Evolutionary conservation across 164 flowering plant species (phyloP), one percentile per base, ranked within the genome.

Genomic region (Nymphaea thermarum): DNA sequence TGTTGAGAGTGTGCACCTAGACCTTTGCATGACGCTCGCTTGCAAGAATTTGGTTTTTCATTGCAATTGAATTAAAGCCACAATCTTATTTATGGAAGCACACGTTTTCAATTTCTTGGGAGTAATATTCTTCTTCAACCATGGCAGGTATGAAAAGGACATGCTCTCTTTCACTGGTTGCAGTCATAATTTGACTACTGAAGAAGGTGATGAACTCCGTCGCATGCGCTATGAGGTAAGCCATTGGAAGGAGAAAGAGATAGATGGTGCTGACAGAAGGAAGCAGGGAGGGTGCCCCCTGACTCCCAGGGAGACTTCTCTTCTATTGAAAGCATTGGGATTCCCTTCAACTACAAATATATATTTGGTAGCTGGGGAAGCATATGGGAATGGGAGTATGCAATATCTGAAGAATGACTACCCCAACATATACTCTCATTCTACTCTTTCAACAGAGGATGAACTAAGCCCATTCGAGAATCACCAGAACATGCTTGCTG

Each of bases 121-220:
- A 45, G 53, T 45, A 45, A 45, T 45, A 45, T 6, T 47, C 6
- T 61, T 61, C 7, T 61, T 11, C 16, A 8, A 8, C 16, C 16
- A 11, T 42, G 43, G 16, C 70, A 95, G 99, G 82, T 95, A 95
- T 71, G 99, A 92, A 80, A 95, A 92, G 75, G 99, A 95, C 75
- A 95, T 95, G 99, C 88, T 95, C 63, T 91, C 99, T 47, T 95
- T 95, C 70, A 92, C 99, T 3, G 99, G 99, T 62, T 95, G 99
- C 78, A 83, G 94, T 73, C 97, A 92, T 75, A 86, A 76, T 77
- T 72, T 92, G 82, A 87, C 93, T 5, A 71, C 80, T 42, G 98
- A 86, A 74, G 99, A 95, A 80, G 96, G 80, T 65, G 91, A 86
- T 5, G 98, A 92, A 74, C 87, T 95, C 41, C 79, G 78, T 0